Evolutionary conservation across 192 early-diverging fungal species (phyloP).

Genomic region (Entomortierella beljakovae): DNA sequence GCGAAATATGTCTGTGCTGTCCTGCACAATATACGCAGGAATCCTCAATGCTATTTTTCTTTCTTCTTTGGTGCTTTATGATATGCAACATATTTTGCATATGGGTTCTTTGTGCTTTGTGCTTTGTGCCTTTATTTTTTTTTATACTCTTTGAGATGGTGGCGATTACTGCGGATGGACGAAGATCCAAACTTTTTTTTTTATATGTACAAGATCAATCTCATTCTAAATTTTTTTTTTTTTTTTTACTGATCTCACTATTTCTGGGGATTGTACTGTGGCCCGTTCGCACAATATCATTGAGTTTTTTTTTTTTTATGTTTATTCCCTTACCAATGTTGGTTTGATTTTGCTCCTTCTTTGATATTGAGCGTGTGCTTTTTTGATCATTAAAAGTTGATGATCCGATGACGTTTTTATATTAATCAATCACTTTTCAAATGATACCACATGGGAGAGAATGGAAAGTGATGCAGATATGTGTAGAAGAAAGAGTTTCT

Average conservation of each 20-base stretch:
- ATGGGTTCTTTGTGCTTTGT: neutral
- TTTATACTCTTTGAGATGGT: conserved; percentile 1
- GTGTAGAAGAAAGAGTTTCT: no score
- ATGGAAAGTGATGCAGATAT: no score
- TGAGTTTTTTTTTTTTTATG: neutral
- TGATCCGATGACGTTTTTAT: neutral
- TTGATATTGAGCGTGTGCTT: no score
- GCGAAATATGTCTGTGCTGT: no score
- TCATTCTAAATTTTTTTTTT: neutral
- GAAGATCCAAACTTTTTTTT: neutral
- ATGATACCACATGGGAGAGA: neutral
- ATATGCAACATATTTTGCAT: neutral
- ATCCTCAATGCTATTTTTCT: no score
- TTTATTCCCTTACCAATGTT: neutral
- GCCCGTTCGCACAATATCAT: conserved; percentile 10
- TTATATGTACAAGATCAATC: conserved; percentile 10
- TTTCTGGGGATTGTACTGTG: neutral
- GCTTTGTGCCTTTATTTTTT: neutral
- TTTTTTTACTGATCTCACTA: neutral
- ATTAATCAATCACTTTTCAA: neutral
- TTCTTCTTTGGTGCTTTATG: no score
- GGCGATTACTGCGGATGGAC: conserved; percentile 11
- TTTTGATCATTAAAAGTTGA: neutral
- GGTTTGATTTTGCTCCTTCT: neutral
- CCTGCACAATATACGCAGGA: no score